Evolutionary conservation across 2,329 filamentous ascomycete genomes (phyloP).

Genomic region (Geoglossum cookeanum): DNA sequence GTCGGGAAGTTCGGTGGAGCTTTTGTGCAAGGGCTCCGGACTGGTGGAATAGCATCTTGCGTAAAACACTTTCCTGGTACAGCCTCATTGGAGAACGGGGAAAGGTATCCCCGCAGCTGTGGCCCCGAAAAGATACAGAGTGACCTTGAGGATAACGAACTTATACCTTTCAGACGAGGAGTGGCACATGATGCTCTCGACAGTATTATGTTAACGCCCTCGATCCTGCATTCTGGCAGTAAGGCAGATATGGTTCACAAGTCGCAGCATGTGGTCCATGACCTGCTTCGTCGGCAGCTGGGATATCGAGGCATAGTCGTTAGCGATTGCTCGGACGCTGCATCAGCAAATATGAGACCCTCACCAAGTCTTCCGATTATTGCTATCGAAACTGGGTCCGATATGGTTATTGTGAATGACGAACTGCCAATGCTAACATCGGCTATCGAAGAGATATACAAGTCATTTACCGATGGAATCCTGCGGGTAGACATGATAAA

Average conservation of each 20-base stretch:
- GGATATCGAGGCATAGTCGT: constrained; percentile 24
- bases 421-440: constrained; percentile 23
- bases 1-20: constrained; percentile 24
- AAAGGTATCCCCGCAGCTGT: constrained; percentile 23
- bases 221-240: background rate
- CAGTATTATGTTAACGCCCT: constrained; percentile 19
- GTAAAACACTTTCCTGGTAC: constrained; percentile 28
- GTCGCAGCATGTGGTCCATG: background rate
- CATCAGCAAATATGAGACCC: constrained; percentile 22
- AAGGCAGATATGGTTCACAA: background rate
- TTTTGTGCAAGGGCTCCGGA: constrained; percentile 19
- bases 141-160: constrained; percentile 22
- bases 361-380: constrained; percentile 23
- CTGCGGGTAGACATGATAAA: constrained; percentile 17
- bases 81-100: constrained; percentile 26
- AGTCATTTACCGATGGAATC: constrained; percentile 19
- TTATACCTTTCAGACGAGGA: constrained; percentile 25
- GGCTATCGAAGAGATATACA: constrained; percentile 21
- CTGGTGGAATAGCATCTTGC: constrained; percentile 22
- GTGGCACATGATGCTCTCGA: constrained; percentile 22
- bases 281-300: background rate
- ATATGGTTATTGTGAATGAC: constrained; percentile 28
- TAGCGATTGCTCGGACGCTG: constrained; percentile 26
- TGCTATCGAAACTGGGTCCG: constrained; percentile 24
- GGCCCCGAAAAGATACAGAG: constrained; percentile 20